These are phyloP conservation scores for Aspergillus haitiensis DNA, from an alignment of 495 filamentous ascomycete species.

Conservation along the genomic window DNA sequence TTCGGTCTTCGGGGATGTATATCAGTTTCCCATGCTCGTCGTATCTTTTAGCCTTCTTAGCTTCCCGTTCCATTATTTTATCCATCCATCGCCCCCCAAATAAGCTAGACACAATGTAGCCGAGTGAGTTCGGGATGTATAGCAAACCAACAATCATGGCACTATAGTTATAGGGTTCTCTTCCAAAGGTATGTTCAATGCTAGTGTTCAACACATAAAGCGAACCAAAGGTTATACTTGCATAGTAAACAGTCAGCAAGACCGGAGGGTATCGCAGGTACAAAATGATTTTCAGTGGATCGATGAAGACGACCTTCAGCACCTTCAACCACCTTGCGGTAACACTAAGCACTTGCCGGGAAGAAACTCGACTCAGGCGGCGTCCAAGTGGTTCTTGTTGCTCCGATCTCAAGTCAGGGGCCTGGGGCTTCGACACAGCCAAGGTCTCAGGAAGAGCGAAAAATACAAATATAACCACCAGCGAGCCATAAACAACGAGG, in stretches of 20 bases:
- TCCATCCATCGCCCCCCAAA: conserved; percentile 88
- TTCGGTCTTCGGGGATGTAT: conserved; percentile 81
- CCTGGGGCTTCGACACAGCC: conserved; percentile 24
- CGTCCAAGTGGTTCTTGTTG: conserved; percentile 28
- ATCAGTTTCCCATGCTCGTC: conserved; percentile 68
- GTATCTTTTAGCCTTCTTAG: conserved; percentile 66
- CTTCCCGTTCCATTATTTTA: conserved; percentile 82
- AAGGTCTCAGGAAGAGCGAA: conserved; percentile 74
- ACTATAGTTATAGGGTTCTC: conserved; percentile 70
- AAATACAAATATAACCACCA: conserved; percentile 60
- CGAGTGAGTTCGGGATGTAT: conserved; percentile 79
- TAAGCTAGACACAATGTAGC: conserved; percentile 71
- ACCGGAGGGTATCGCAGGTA: conserved; percentile 82
- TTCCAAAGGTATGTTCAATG: conserved; percentile 72
- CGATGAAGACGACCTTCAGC: conserved; percentile 68
- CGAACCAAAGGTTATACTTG: conserved; percentile 75
- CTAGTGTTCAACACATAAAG: conserved; percentile 89
- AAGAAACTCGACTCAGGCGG: conserved; percentile 57
- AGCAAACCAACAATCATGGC: conserved; percentile 73
- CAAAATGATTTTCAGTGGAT: conserved; percentile 76
- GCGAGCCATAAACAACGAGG: conserved; percentile 70
- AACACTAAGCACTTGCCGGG: conserved; percentile 58
- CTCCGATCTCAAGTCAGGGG: conserved; percentile 22
- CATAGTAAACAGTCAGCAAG: conserved; percentile 75
- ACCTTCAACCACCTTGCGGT: conserved; percentile 54